Evolutionary conservation across 164 flowering plant genomes (phyloP), one percentile per base, ranked within the genome.

Genomic region (Litsea cubeba): DNA sequence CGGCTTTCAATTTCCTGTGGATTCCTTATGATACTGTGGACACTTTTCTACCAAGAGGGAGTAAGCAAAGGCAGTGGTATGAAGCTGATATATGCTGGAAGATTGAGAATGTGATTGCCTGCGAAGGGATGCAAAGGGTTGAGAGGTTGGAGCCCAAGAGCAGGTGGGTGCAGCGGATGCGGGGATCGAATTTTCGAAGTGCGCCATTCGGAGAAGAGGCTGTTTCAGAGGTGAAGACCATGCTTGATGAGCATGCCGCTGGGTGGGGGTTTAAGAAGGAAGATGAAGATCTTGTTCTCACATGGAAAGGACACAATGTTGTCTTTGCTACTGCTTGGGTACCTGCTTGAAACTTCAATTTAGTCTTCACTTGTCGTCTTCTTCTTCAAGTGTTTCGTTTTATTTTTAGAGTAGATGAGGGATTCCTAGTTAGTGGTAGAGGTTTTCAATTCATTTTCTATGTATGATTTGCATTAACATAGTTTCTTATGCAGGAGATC

Each of bases 281-380:
- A 69, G 97, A 91, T 2, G 88, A 79, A 24, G 76, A 87, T 82
- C 78, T 95, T 76, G 92, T 91, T 60, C 92, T 95, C 23, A 93
- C 97, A 15, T 95, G 98, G 99, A 95, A 95, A 80, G 99, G 99
- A 12, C 97, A 95, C 50, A 90, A 89, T 86, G 98, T 87, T 74
- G 98, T 89, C 18, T 95, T 95, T 85, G 98, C 98, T 49, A 79
- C 94, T 72, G 97, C 89, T 82, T 93, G 97, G 98, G 68, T 86
- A 26, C 93, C 97, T 73, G 65, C 79, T 80, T 89, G 72, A 76
- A 58, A 72, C 46, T 72, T 17, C 65, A 20, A 62, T 24, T 26
- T 63, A 6, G 12, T 14, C 26, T 63, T 23, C 24, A 4, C 28
- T 25, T 23, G 28, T 66, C 40, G 32, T 25, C 35, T 64, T 64